These are phyloP conservation scores for Dittrichia graveolens DNA, from an alignment of 129 eudicot species.

Conservation along the genomic window DNA sequence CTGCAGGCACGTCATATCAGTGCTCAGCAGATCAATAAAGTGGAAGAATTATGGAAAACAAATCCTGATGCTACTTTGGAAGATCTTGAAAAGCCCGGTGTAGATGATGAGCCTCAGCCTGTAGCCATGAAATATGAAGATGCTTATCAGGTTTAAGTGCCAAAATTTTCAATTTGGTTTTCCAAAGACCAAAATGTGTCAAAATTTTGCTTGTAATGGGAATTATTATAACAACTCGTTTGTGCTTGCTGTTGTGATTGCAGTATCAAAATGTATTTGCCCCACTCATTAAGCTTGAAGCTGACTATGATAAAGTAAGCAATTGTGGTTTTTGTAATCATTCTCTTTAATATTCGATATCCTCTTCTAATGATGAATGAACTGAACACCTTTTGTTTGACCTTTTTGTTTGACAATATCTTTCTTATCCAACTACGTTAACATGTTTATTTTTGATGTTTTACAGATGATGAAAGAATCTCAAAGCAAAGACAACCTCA, in stretches of 20 bases:
- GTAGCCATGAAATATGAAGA: constrained; percentile 86
- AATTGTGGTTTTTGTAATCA: neutral
- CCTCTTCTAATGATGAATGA: too few species aligned
- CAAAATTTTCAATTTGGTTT: too few species aligned
- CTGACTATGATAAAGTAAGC: constrained; percentile 89
- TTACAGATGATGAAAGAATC: constrained; percentile 94
- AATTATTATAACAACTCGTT: too few species aligned
- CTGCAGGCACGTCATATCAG: constrained; percentile 83
- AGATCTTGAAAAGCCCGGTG: constrained; percentile 99
- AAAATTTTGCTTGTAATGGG: too few species aligned
- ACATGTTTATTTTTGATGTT: neutral
- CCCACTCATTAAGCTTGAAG: constrained; percentile 93
- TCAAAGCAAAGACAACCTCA: constrained; percentile 89
- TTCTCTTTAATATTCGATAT: neutral
- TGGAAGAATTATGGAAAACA: constrained; percentile 99
- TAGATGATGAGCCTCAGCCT: constrained; percentile 97
- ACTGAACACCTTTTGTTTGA: too few species aligned
- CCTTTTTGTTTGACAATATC: too few species aligned
- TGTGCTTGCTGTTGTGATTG: constrained; percentile 17
- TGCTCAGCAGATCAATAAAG: constrained; percentile 89
- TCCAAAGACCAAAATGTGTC: too few species aligned
- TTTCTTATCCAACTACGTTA: too few species aligned
- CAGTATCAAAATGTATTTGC: constrained; percentile 97
- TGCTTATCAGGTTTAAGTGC: constrained; percentile 74
- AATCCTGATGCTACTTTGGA: constrained; percentile 97